A percentile compares a stretch with the other conserved stretches of the same genome.
Evolutionary conservation across 2,329 filamentous ascomycete species (phyloP).

Genomic region (Davidsoniella virescens): DNA sequence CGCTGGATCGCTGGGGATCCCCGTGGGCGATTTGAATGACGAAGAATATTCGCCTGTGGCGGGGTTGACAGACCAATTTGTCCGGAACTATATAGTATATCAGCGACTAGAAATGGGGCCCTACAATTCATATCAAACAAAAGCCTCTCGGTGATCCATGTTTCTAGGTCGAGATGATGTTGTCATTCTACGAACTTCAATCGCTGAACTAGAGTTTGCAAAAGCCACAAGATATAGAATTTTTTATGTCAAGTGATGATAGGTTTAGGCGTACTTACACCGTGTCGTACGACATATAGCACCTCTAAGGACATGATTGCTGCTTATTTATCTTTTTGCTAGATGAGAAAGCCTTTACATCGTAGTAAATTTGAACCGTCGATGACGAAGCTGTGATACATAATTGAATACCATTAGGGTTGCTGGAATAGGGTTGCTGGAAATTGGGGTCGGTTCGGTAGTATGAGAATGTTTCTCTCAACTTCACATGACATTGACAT

Average conservation of each 20-base stretch:
- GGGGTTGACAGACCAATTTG: constrained; percentile 75
- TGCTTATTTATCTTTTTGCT: not conserved
- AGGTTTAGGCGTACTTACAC: constrained; percentile 34
- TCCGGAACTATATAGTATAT: constrained; percentile 51
- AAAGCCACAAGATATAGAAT: not conserved
- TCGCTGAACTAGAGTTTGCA: not conserved
- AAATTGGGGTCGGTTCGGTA: too few species aligned
- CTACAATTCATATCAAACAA: not conserved
- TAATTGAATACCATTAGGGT: too few species aligned
- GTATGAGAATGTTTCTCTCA: too few species aligned
- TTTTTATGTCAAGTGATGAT: not conserved
- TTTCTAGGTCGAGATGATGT: constrained; percentile 15
- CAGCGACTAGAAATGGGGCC: constrained; percentile 8
- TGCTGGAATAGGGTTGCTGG: too few species aligned
- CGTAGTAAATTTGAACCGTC: too few species aligned
- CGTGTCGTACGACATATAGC: constrained; percentile 61
- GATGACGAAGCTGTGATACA: too few species aligned
- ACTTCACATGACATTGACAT: too few species aligned
- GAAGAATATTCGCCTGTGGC: constrained; percentile 63
- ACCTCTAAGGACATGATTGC: constrained; percentile 45
- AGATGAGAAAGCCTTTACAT: constrained; percentile 17
- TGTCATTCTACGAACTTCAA: not conserved
- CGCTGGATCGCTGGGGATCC: constrained; percentile 73
- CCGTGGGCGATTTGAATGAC: constrained; percentile 63
- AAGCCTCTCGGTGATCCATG: not conserved